Percentiles rank a stretch among this genome's conserved stretches.
phyloP scores from a whole-genome alignment of 352 stramenopile species.

The Phytophthora brassicae region DNA sequence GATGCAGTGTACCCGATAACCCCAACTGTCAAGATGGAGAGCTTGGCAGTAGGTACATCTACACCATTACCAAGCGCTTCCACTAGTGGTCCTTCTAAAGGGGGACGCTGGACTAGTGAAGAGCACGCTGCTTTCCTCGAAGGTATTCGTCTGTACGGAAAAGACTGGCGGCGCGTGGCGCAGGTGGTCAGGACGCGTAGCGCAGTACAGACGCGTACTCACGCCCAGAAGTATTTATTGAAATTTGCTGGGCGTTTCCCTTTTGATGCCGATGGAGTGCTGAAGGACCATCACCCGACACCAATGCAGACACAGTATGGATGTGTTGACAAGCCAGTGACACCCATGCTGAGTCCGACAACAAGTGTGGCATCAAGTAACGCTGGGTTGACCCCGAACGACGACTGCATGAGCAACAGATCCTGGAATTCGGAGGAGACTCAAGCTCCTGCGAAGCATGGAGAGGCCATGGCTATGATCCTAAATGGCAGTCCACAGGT shows the following conservation, averaged over 20 bases:
- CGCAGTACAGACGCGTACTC: conserved; percentile 87
- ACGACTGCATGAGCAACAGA: conserved; percentile 36
- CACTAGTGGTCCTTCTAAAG: conserved; percentile 51
- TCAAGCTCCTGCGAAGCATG: conserved; percentile 25
- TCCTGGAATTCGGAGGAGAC: conserved; percentile 41
- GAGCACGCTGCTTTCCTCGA: conserved; percentile 87
- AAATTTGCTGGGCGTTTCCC: conserved; percentile 86
- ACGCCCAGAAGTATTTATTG: conserved; percentile 93
- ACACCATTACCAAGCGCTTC: conserved; percentile 14
- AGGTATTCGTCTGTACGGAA: conserved; percentile 85
- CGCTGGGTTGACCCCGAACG: conserved; percentile 26
- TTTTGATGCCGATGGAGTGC: conserved; percentile 57
- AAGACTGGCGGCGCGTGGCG: conserved; percentile 85
- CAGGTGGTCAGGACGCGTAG: conserved; percentile 83
- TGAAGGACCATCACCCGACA: conserved; percentile 36
- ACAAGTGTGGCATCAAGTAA: conserved; percentile 32
- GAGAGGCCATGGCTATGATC: conserved; percentile 75
- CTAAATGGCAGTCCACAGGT: conserved; percentile 65
- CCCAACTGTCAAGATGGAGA: conserved; percentile 36
- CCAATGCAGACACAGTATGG: conserved; percentile 19
- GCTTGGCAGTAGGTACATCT: conserved; percentile 23
- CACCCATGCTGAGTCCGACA: conserved; percentile 33
- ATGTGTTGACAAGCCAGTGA: conserved; percentile 3
- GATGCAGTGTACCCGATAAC: conserved; percentile 11
- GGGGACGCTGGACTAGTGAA: conserved; percentile 86